phyloP scores from a whole-genome alignment of 768 basidiomycete genomes.

The Trametes cingulata region DNA sequence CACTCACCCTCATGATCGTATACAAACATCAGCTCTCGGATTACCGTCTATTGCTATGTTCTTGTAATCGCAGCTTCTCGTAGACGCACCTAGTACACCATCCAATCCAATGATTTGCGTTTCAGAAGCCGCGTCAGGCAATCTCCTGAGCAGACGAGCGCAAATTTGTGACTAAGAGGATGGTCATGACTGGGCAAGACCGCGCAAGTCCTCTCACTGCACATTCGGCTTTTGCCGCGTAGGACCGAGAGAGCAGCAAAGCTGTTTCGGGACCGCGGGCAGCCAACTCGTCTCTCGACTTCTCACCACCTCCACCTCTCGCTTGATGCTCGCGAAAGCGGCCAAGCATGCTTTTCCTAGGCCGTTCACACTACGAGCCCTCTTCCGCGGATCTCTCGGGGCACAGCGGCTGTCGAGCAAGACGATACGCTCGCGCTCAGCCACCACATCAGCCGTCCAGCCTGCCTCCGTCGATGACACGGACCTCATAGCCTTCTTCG shows the following conservation, averaged over 20 bases:
- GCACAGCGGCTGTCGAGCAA: constrained; percentile 30
- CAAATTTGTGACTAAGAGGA: constrained; percentile 3
- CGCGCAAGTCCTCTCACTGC: background rate
- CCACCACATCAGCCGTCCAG: constrained; percentile 44
- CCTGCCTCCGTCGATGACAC: constrained; percentile 67
- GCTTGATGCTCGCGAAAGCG: constrained; percentile 39
- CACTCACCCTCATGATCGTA: background rate
- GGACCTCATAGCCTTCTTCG: constrained; percentile 69
- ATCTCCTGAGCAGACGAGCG: background rate
- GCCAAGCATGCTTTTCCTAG: constrained; percentile 44
- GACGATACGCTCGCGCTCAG: constrained; percentile 17
- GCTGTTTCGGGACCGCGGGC: background rate
- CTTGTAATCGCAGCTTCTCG: constrained; percentile 11
- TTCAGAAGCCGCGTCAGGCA: background rate
- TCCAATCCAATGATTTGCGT: constrained; percentile 1
- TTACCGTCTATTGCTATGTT: background rate
- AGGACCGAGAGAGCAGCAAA: background rate
- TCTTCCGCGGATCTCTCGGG: constrained; percentile 46
- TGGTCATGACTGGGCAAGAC: constrained; percentile 15
- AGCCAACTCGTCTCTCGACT: constrained; percentile 6
- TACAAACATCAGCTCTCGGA: constrained; percentile 4
- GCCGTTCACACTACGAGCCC: constrained; percentile 36
- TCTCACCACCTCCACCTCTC: constrained; percentile 11
- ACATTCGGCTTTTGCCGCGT: constrained; percentile 2
- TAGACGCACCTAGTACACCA: constrained; percentile 6